Evolutionary conservation across 176 grass and related monocot species (phyloP).

Genomic region (Carex cristatella): DNA sequence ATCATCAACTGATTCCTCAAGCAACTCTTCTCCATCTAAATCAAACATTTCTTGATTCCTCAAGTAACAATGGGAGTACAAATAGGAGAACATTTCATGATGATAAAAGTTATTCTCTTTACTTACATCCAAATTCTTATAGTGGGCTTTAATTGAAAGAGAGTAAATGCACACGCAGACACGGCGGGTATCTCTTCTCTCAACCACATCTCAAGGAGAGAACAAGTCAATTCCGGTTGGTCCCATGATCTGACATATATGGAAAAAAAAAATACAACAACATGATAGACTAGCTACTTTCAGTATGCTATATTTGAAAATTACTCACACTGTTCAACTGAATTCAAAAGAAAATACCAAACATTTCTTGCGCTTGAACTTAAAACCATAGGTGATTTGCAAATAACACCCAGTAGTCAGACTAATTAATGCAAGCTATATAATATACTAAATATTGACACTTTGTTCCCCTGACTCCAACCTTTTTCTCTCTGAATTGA

Average conservation of each 20-base stretch:
- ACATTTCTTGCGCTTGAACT: neutral
- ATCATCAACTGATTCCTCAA: no score
- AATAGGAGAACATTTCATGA: neutral
- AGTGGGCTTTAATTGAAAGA: slow-evolving; percentile 56
- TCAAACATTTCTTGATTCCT: no score
- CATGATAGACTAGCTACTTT: neutral
- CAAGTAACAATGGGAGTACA: neutral
- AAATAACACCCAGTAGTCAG: neutral
- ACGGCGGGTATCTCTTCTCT: slow-evolving; percentile 74
- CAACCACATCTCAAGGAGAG: slow-evolving; percentile 80
- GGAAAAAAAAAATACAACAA: slow-evolving; percentile 11
- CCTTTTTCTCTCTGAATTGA: no score
- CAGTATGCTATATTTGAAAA: neutral
- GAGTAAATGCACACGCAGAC: slow-evolving; percentile 89
- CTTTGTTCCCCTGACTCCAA: no score
- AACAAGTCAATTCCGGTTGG: slow-evolving; percentile 84
- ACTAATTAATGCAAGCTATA: no score
- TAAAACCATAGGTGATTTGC: neutral
- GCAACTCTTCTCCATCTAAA: no score
- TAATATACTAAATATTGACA: no score
- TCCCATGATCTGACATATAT: slow-evolving; percentile 85
- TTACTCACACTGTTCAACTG: neutral
- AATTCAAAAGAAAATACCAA: neutral
- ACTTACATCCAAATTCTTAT: slow-evolving; percentile 57
- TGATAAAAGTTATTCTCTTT: neutral